Base-by-base conservation (phyloP, 1,284 basidiomycete genomes). In the Peniophora sp. region DNA sequence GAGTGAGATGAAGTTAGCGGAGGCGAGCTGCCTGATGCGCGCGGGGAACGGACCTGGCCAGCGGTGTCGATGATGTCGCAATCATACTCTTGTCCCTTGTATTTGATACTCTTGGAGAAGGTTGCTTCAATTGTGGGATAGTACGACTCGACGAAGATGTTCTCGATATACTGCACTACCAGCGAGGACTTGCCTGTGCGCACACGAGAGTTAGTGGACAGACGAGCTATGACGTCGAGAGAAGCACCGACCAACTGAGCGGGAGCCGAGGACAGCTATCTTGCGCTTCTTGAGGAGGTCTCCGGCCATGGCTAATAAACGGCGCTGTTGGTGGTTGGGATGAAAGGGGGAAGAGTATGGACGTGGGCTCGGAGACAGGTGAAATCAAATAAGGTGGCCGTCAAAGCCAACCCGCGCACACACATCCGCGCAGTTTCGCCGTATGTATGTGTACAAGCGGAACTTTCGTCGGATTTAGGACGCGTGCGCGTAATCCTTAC, bases 61-160 rank as follows among this genome's bases (percentile, higher is more conserved):
- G 97, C 97, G 54, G 95, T 97, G 71, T 99, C 97, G 64, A 99
- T 92, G 72, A 99, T 97, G 73, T 98, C 94, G 73, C 92, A 93
- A 58, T 92, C 83, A 64, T 92, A 98, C 58, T 94, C 87, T 44
- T 81, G 75, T 50, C 92, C 92, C 55, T 89, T 88, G 74, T 88
- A 83, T 58, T 79, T 81, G 69, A 98, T 81, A 46, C 75, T 79
- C 77, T 97, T 97, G 57, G 83, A 78, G 65, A 91, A 91, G 44
- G 89, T 92, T 60, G 78, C 83, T 69, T 97, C 95, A 65, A 97
- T 97, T 55, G 95, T 97, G 19, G 95, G 95, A 69, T 93, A 96
- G 77, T 97, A 92, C 20, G 82, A 78, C 55, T 91, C 89, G 65
- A 89, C 80, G 63, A 83, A 74, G 64, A 78, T 64, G 67, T 79